Conservation (phyloP, 1,139 yeast species). For the Pichia inconspicua region DNA sequence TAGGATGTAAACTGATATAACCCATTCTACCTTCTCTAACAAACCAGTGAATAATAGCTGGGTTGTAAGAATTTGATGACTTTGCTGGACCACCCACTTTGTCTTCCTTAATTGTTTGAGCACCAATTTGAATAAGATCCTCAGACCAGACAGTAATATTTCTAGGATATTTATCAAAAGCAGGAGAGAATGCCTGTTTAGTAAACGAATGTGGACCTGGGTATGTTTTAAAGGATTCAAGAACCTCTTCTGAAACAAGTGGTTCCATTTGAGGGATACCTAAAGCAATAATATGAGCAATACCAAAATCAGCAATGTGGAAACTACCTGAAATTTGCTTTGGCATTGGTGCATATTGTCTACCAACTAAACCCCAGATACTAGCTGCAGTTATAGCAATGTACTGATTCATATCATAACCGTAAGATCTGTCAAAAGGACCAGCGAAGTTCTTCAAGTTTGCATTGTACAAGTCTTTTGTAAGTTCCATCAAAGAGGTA, state of each 20-base stretch:
- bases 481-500: slow-evolving; percentile 1
- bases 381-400: slow-evolving; percentile 3
- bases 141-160: slow-evolving; percentile 4
- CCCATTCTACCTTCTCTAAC: slow-evolving; percentile 6
- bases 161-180: slow-evolving; percentile 5
- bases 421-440: slow-evolving; percentile 6
- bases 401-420: slow-evolving; percentile 5
- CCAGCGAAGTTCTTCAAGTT: slow-evolving; percentile 5
- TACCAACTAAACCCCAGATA: slow-evolving; percentile 4
- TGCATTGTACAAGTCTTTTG: slow-evolving; percentile 2
- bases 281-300: slow-evolving; percentile 1
- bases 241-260: neutral
- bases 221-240: slow-evolving; percentile 2
- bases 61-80: slow-evolving; percentile 1
- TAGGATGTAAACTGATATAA: slow-evolving; percentile 1
- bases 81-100: slow-evolving; percentile 4
- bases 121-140: slow-evolving; percentile 6
- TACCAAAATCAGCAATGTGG: slow-evolving; percentile 4
- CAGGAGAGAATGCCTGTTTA: slow-evolving; percentile 3
- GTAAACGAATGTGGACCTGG: slow-evolving; percentile 3
- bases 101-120: slow-evolving; percentile 4
- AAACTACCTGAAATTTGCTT: slow-evolving; percentile 3
- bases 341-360: slow-evolving; percentile 7
- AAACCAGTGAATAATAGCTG: slow-evolving; percentile 6
- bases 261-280: slow-evolving; percentile 5